Percentiles rank a stretch among this genome's conserved stretches.
phyloP scores from a whole-genome alignment of 352 stramenopile genomes.

The Pythium aristosporum region DNA sequence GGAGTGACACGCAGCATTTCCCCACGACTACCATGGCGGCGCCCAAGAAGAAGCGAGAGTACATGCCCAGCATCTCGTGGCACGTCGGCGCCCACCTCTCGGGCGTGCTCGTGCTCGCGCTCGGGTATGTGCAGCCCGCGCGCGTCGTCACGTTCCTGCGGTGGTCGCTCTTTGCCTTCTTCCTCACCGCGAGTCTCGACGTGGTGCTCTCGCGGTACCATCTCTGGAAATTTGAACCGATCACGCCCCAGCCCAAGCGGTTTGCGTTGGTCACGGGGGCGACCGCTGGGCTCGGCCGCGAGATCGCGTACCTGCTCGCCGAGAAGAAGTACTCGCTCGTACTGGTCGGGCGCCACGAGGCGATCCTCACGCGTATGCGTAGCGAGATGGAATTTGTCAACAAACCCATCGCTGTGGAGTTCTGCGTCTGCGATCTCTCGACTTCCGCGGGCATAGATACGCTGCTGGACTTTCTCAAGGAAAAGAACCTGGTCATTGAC shows the following conservation, averaged over 20 bases:
- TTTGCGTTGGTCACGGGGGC: conserved; percentile 79
- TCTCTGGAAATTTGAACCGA: conserved; percentile 54
- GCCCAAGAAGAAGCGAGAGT: conserved; percentile 15
- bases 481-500: conserved; percentile 69
- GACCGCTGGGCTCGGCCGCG: conserved; percentile 63
- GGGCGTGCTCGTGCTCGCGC: conserved; percentile 47
- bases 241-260: conserved; percentile 45
- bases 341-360: conserved; percentile 54
- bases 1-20: too few relatives aligned
- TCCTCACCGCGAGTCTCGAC: conserved; percentile 53
- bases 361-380: conserved; percentile 66
- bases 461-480: conserved; percentile 51
- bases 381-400: conserved; percentile 75
- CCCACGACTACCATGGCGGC: conserved; percentile 23
- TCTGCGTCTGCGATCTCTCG: conserved; percentile 61
- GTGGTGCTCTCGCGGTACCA: conserved; percentile 65
- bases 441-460: conserved; percentile 51
- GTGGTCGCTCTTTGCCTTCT: conserved; percentile 52
- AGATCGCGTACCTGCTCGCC: conserved; percentile 78
- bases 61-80: conserved; percentile 23
- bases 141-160: conserved; percentile 41
- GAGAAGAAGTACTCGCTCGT: conserved; percentile 83
- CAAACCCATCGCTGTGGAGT: conserved; percentile 51
- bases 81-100: conserved; percentile 33
- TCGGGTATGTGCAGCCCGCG: conserved; percentile 42